Conservation (phyloP, 1,284 basidiomycete genomes). For the Macrocystidia cucumis region DNA sequence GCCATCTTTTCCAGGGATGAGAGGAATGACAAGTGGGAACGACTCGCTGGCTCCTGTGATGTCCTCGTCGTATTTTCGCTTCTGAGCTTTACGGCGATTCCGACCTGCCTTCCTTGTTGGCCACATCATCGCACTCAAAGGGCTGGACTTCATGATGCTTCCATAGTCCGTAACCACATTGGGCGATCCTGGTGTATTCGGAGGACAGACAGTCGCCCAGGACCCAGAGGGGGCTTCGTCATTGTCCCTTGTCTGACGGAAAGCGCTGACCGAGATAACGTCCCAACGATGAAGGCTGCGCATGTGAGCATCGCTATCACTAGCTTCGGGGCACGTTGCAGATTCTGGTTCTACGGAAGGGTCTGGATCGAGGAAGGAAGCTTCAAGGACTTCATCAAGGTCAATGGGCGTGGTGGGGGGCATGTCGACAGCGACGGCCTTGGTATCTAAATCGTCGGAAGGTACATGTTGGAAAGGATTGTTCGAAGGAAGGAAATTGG, state of each 20-base stretch:
- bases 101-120: conserved; percentile 19
- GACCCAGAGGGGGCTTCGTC: conserved; percentile 9
- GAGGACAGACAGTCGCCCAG: not conserved
- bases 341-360: conserved; percentile 17
- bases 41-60: too few species aligned
- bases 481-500: conserved; percentile 17
- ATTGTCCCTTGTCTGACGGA: conserved; percentile 55
- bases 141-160: conserved; percentile 44
- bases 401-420: conserved; percentile 49
- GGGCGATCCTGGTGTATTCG: conserved; percentile 5
- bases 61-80: conserved; percentile 20
- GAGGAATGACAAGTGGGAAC: conserved; percentile 47
- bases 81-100: conserved; percentile 11
- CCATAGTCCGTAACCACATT: conserved; percentile 28
- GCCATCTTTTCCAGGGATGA: conserved; percentile 48
- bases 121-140: conserved; percentile 51
- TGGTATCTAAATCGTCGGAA: conserved; percentile 16
- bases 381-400: conserved; percentile 76
- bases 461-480: conserved; percentile 18
- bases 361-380: conserved; percentile 58
- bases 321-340: conserved; percentile 7
- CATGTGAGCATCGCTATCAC: conserved; percentile 7
- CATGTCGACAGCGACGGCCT: conserved; percentile 24
- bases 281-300: conserved; percentile 58
- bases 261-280: conserved; percentile 63